Percentiles rank a stretch among this genome's conserved stretches.
Conservation (phyloP, 2,329 filamentous ascomycete genomes). For the Myriosclerotinia duriaeana region DNA sequence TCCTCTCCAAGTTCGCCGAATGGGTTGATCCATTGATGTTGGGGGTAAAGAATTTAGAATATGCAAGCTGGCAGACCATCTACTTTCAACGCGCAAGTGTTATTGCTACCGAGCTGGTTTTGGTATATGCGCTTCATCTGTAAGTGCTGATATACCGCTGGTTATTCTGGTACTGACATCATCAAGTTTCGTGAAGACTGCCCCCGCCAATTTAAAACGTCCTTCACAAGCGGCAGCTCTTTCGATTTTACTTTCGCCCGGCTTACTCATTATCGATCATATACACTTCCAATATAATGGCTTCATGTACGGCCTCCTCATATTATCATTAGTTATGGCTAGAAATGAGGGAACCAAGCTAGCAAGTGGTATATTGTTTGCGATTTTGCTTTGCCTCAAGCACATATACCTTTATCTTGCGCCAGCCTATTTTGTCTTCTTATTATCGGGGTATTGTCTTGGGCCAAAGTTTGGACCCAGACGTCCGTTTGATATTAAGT, state of each 20-base stretch:
- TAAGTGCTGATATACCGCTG: constrained; percentile 44
- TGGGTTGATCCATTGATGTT: constrained; percentile 81
- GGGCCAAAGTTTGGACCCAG: constrained; percentile 64
- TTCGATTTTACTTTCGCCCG: constrained; percentile 87
- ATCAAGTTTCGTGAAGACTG: constrained; percentile 70
- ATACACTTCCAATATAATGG: constrained; percentile 99
- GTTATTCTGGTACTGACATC: constrained; percentile 26
- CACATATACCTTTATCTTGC: constrained; percentile 98
- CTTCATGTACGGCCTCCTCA: constrained; percentile 86
- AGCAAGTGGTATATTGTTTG: constrained; percentile 78
- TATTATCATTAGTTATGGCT: constrained; percentile 82
- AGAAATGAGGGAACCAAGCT: constrained; percentile 73
- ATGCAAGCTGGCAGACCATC: constrained; percentile 90
- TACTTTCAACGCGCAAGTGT: constrained; percentile 93
- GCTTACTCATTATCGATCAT: constrained; percentile 94
- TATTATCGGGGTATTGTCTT: constrained; percentile 87
- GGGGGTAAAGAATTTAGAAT: constrained; percentile 73
- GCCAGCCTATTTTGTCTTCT: constrained; percentile 90
- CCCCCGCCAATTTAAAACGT: constrained; percentile 62
- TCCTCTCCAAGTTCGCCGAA: constrained; percentile 76
- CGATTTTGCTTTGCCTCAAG: constrained; percentile 85
- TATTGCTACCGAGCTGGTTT: constrained; percentile 77
- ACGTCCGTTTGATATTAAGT: constrained; percentile 72
- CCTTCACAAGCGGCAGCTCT: constrained; percentile 83
- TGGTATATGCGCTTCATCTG: constrained; percentile 79